phyloP scores from a whole-genome alignment of 208 protist species.

The Naegleria fowleri region DNA sequence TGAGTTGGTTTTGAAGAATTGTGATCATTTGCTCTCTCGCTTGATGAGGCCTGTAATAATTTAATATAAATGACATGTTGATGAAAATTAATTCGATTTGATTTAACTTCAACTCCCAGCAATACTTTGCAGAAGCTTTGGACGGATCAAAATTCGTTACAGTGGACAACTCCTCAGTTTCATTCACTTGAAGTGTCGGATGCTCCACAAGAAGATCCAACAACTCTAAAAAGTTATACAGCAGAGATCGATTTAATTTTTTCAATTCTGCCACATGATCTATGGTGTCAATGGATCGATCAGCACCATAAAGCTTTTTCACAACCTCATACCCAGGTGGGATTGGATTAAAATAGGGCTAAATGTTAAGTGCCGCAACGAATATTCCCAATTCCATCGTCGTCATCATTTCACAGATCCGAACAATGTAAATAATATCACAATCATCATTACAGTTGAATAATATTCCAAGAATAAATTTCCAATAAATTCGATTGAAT shows the following conservation, averaged over 20 bases:
- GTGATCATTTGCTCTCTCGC: constrained; percentile 44
- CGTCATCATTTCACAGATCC: too few species aligned
- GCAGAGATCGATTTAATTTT: constrained; percentile 46
- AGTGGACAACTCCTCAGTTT: neutral
- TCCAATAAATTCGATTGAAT: too few species aligned
- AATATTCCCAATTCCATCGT: neutral
- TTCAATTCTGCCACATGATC: constrained; percentile 46
- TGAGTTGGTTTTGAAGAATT: constrained; percentile 45
- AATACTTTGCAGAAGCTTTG: neutral
- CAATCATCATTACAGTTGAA: neutral
- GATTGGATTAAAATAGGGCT: neutral
- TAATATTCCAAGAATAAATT: neutral
- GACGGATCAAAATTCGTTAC: neutral
- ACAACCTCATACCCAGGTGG: neutral
- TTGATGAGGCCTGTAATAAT: constrained; percentile 49
- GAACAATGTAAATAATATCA: neutral
- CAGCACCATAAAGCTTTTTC: neutral
- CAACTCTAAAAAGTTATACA: constrained; percentile 50
- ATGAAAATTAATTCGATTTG: constrained; percentile 48
- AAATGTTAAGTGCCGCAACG: neutral
- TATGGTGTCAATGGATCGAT: constrained; percentile 21
- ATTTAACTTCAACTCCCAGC: constrained; percentile 37
- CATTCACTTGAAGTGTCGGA: constrained; percentile 32
- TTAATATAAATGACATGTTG: constrained; percentile 47
- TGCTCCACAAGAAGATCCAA: constrained; percentile 44